Conservation (phyloP, 345 rosid genomes). For the Turritis glabra region DNA sequence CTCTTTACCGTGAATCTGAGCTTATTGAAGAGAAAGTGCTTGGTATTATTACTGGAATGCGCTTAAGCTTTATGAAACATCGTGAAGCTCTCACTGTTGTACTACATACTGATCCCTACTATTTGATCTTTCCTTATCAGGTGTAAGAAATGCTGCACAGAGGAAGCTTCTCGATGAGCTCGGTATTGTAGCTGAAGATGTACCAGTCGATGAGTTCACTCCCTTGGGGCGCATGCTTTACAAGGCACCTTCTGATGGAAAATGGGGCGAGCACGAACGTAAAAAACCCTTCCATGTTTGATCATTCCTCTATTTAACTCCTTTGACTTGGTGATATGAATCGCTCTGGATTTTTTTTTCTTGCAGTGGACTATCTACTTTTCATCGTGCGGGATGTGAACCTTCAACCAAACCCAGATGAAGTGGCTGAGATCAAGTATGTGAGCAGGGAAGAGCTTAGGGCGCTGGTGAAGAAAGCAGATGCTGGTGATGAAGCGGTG, state of each 20-base stretch:
- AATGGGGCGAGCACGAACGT: slow-evolving; percentile 99
- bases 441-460: slow-evolving; percentile 76
- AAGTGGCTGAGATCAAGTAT: slow-evolving; percentile 77
- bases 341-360: neutral
- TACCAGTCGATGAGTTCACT: slow-evolving; percentile 75
- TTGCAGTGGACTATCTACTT: slow-evolving; percentile 88
- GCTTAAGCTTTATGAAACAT: neutral
- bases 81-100: neutral
- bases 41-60: slow-evolving; percentile 44
- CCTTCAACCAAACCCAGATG: slow-evolving; percentile 78
- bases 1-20: slow-evolving; percentile 86
- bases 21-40: slow-evolving; percentile 68
- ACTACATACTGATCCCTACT: neutral
- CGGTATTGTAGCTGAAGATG: slow-evolving; percentile 81
- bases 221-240: slow-evolving; percentile 80
- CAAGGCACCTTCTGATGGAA: slow-evolving; percentile 98
- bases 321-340: neutral
- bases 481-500: slow-evolving; percentile 80
- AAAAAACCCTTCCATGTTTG: slow-evolving; percentile 21
- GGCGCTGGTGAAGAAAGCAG: slow-evolving; percentile 86
- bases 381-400: slow-evolving; percentile 81
- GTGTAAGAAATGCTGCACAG: slow-evolving; percentile 96
- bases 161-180: slow-evolving; percentile 94
- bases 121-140: slow-evolving; percentile 40
- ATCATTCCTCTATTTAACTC: neutral